These are phyloP conservation scores for Cydonia oblonga DNA, from an alignment of 331 rosid genomes.

Conservation along the genomic window DNA sequence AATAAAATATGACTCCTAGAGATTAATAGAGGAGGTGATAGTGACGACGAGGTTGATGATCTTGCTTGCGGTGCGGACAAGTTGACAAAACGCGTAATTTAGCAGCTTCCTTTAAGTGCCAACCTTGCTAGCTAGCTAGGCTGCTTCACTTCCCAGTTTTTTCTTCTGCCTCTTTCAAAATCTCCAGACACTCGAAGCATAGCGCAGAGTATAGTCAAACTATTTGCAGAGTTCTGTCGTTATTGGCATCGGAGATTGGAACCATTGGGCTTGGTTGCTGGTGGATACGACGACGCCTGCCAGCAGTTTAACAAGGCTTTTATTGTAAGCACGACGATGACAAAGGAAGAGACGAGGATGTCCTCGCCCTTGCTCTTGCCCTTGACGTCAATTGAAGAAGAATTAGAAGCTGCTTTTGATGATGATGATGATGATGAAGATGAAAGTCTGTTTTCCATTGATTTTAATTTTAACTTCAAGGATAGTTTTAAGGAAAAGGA, in stretches of 20 bases:
- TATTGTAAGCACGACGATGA: neutral
- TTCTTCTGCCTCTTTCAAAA: neutral
- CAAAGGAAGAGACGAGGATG: neutral
- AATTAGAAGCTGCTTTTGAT: slow-evolving; percentile 5
- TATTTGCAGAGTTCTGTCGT: too few species aligned
- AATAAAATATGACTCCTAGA: too few species aligned
- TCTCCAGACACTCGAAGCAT: too few species aligned
- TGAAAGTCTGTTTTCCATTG: slow-evolving; percentile 42
- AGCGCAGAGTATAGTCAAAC: too few species aligned
- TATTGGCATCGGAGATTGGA: neutral
- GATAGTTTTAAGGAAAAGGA: neutral
- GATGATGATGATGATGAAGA: neutral
- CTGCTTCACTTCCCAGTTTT: neutral
- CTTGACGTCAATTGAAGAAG: slow-evolving; percentile 12
- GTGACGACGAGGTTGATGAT: neutral
- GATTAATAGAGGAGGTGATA: neutral
- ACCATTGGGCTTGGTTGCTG: neutral
- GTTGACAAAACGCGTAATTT: too few species aligned
- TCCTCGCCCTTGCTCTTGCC: neutral
- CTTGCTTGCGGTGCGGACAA: neutral
- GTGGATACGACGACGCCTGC: neutral
- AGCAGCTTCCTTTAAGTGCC: too few species aligned
- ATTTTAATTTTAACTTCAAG: neutral
- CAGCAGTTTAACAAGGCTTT: neutral
- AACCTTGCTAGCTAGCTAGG: neutral